Conservation (phyloP, 75 land plant genomes). For the Adiantum capillusveneris region DNA sequence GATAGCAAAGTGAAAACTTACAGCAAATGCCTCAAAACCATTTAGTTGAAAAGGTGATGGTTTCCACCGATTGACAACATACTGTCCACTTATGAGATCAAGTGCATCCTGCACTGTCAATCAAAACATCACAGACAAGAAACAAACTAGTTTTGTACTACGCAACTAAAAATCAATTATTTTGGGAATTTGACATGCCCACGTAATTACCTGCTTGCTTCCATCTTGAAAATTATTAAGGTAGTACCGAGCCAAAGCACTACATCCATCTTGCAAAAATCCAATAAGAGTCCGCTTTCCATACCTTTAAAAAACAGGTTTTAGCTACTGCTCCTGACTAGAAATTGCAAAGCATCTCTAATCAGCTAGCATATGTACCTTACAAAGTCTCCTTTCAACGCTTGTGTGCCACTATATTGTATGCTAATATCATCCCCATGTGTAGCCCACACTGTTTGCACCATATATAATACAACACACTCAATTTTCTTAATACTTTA, state of each 20-base stretch:
- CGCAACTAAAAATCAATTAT: not conserved
- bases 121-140: not conserved
- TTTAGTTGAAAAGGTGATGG: constrained; percentile 45
- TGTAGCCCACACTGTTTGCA: constrained; percentile 76
- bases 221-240: constrained; percentile 89
- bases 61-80: constrained; percentile 10
- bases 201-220: constrained; percentile 58
- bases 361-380: constrained; percentile 33
- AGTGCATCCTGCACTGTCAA: constrained; percentile 21
- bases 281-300: constrained; percentile 74
- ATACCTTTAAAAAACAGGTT: constrained; percentile 26
- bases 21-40: constrained; percentile 70
- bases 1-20: constrained; percentile 34
- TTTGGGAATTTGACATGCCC: not conserved
- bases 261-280: constrained; percentile 60
- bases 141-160: not conserved
- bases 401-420: constrained; percentile 92
- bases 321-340: not conserved
- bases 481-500: no score
- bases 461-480: no score
- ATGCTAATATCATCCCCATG: constrained; percentile 98
- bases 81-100: constrained; percentile 34
- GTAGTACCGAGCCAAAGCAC: constrained; percentile 79
- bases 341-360: not conserved
- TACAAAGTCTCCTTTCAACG: constrained; percentile 92